Conservation (phyloP, 2,329 filamentous ascomycete species). For the Clonostachys chloroleuca region DNA sequence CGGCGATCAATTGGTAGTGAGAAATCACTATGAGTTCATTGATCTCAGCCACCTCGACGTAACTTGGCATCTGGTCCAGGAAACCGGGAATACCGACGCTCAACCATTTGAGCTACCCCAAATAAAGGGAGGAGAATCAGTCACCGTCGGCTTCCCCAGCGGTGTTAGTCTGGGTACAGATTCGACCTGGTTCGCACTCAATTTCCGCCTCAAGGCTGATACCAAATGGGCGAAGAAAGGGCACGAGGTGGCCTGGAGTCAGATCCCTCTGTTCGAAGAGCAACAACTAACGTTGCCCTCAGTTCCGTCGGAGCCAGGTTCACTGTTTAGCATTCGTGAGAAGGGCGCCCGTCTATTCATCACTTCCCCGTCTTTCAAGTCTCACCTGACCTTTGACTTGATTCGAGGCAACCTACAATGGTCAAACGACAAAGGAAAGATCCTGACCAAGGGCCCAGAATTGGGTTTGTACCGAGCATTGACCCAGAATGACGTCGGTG, state of each 20-base stretch:
- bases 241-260: slow-evolving; percentile 52
- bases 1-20: slow-evolving; percentile 28
- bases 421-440: slow-evolving; percentile 22
- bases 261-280: slow-evolving; percentile 29
- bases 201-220: slow-evolving; percentile 32
- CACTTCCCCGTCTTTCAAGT: slow-evolving; percentile 9
- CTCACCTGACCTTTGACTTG: slow-evolving; percentile 36
- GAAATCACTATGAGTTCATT: slow-evolving; percentile 46
- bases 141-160: slow-evolving; percentile 17
- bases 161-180: slow-evolving; percentile 5
- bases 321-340: slow-evolving; percentile 8
- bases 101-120: slow-evolving; percentile 28
- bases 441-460: slow-evolving; percentile 30
- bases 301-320: slow-evolving; percentile 8
- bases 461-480: slow-evolving; percentile 57
- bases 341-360: slow-evolving; percentile 1
- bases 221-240: slow-evolving; percentile 45
- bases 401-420: slow-evolving; percentile 36
- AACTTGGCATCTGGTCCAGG: slow-evolving; percentile 35
- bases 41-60: slow-evolving; percentile 34
- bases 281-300: slow-evolving; percentile 6
- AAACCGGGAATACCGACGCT: slow-evolving; percentile 31
- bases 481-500: slow-evolving; percentile 57
- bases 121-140: slow-evolving; percentile 29
- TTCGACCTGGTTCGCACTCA: slow-evolving; percentile 38